Conservation (phyloP, 768 basidiomycete species). For the Panellus pusillus region DNA sequence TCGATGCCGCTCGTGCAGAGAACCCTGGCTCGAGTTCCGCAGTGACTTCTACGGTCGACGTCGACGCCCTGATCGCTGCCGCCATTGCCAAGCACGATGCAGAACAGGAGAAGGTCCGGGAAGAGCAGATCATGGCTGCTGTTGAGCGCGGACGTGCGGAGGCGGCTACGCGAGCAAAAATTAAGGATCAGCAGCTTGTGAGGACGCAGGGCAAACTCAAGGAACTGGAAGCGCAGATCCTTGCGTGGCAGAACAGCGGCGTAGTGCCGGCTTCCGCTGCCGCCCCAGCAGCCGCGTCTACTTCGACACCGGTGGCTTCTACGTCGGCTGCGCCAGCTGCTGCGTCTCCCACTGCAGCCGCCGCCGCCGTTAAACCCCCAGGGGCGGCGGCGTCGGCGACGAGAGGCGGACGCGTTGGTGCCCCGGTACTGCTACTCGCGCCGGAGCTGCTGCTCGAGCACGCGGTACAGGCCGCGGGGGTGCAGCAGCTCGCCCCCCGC, state of each 20-base stretch:
- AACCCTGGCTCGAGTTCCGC: conserved; percentile 24
- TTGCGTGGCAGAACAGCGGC: conserved; percentile 55
- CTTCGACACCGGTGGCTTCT: conserved; percentile 19
- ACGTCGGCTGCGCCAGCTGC: background rate
- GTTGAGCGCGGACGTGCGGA: conserved; percentile 72
- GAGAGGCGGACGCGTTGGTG: conserved; percentile 3
- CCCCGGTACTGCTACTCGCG: conserved; percentile 21
- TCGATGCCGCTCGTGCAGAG: conserved; percentile 44
- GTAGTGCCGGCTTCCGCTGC: conserved; percentile 38
- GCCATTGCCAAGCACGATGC: conserved; percentile 52
- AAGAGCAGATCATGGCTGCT: conserved; percentile 61
- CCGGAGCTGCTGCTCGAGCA: conserved; percentile 23
- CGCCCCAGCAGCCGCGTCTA: conserved; percentile 27
- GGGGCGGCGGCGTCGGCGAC: conserved; percentile 1
- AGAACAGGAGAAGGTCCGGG: conserved; percentile 45
- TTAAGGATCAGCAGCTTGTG: conserved; percentile 73
- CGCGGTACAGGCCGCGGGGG: conserved; percentile 40
- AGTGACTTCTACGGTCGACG: conserved; percentile 31
- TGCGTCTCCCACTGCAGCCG: conserved; percentile 28
- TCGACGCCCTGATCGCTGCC: conserved; percentile 49
- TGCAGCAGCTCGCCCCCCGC: conserved; percentile 13
- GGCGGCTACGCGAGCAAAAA: conserved; percentile 54
- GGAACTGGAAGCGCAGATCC: conserved; percentile 64
- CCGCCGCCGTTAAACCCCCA: conserved; percentile 26
- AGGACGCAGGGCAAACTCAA: conserved; percentile 62